These are phyloP conservation scores for Angophora floribunda DNA, from an alignment of 345 rosid genomes.

Conservation along the genomic window DNA sequence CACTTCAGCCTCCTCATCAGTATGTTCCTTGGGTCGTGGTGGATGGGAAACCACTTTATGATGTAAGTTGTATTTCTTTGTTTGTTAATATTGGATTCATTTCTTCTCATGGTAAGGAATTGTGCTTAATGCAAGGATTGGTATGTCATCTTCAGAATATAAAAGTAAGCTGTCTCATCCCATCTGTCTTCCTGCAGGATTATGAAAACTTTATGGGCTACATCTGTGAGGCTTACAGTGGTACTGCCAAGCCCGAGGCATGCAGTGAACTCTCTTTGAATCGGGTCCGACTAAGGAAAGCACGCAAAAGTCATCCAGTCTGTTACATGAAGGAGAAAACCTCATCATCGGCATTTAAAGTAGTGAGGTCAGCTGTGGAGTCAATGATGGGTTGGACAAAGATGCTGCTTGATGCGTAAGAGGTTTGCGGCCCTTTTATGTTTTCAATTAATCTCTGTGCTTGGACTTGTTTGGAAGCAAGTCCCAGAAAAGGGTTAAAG, in stretches of 20 bases:
- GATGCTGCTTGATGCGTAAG: not conserved
- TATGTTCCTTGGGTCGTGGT: constrained; percentile 98
- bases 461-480: not conserved
- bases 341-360: not conserved
- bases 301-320: constrained; percentile 19
- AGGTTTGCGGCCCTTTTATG: not conserved
- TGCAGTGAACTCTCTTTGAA: constrained; percentile 30
- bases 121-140: not conserved
- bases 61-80: constrained; percentile 32
- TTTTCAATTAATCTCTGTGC: not conserved
- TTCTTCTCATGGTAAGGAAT: not conserved
- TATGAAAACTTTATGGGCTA: constrained; percentile 68
- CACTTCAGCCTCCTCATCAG: constrained; percentile 76
- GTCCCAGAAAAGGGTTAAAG: not conserved
- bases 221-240: constrained; percentile 72
- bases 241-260: constrained; percentile 30
- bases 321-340: constrained; percentile 20
- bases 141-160: not conserved
- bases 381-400: constrained; percentile 9
- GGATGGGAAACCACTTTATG: constrained; percentile 86
- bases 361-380: constrained; percentile 5
- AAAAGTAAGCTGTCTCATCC: not conserved
- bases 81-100: not conserved
- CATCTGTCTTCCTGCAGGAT: constrained; percentile 29
- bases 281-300: not conserved